Evolutionary conservation across 106 monocot genomes (phyloP), one percentile per base, ranked within the genome.

Genomic region (Platanthera guangdongensis): DNA sequence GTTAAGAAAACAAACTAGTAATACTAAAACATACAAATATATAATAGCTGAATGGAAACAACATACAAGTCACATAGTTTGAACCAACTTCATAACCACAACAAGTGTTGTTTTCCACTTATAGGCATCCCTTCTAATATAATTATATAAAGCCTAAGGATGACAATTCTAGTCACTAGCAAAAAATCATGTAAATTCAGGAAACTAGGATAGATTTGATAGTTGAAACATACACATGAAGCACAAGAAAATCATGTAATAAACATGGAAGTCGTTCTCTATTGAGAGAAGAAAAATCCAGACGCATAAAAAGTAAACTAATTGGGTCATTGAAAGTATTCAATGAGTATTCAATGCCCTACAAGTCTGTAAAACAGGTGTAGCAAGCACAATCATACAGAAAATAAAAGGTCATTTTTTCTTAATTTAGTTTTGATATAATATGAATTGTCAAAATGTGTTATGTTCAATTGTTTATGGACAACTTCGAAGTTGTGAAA

Each of bases 41-140:
- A 47, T 6, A 71, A 18, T 21, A 21, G 11, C 16, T 50, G 49
- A 4, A 72, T 51, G 51, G 15, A 72, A 72, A n/a, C 21, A 51
- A 5, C 51, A 72, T 51, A 50, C 49, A 0, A 22, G 21, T 51
- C 0, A 72, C 18, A 8, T 51, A 18, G 32, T 32, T 10, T 8
- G 22, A 63, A 63, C 62, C 62, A 63, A 63, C 62, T 65, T 65
- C 16, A 65, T 65, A 30, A 32, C 10, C 65, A 39, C 11, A 65
- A 12, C 11, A 30, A 11, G 16, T 65, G 21, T 64, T 64, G 10
- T 25, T 19, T 59, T 19, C 18, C 59, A 59, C 18, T 7, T 7
- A 59, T 1, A 59, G 18, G 7, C 18, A 59, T 59, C 21, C 18
- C 15, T 59, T 19, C 18, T 16, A 64, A 25, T 64, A 63, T 64